phyloP scores from a whole-genome alignment of 1,284 basidiomycete genomes.

The Cryptococcus wingfieldii region DNA sequence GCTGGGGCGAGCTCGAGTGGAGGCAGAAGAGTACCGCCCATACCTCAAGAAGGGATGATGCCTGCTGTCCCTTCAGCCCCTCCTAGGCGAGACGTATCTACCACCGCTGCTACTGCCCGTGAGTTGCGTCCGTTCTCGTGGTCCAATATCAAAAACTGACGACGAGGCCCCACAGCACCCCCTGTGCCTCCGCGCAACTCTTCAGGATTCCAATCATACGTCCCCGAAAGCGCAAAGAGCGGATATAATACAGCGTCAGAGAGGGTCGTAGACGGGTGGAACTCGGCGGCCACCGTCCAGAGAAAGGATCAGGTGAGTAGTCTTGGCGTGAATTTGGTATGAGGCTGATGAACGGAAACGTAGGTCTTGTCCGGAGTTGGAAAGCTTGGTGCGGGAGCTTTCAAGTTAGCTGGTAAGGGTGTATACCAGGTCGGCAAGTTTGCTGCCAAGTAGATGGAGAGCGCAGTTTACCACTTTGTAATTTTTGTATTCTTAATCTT shows the following conservation, averaged over 20 bases:
- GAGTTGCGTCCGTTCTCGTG: too few relatives aligned
- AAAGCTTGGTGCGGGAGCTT: conserved; percentile 23
- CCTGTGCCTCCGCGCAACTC: conserved; percentile 8
- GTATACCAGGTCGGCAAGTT: conserved; percentile 27
- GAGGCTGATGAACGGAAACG: background rate
- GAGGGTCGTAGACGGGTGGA: conserved; percentile 19
- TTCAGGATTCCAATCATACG: conserved; percentile 14
- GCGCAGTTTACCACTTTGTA: too few relatives aligned
- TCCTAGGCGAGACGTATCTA: conserved; percentile 2
- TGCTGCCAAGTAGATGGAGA: conserved; percentile 15
- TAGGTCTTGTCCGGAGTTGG: conserved; percentile 23
- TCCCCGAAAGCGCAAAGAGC: conserved; percentile 15
- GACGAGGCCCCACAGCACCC: background rate
- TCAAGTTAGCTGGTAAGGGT: conserved; percentile 22
- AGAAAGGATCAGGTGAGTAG: conserved; percentile 25
- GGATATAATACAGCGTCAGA: conserved; percentile 13
- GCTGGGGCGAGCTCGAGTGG: background rate
- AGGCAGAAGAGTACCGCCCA: conserved; percentile 20
- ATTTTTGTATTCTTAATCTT: too few relatives aligned
- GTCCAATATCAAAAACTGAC: background rate
- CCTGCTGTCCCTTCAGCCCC: conserved; percentile 8
- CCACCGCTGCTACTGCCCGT: background rate
- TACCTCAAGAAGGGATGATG: conserved; percentile 17
- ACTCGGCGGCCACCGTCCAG: conserved; percentile 19
- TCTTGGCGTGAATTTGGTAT: background rate